phyloP scores from a whole-genome alignment of 768 basidiomycete species.

The Pholiota microspora region DNA sequence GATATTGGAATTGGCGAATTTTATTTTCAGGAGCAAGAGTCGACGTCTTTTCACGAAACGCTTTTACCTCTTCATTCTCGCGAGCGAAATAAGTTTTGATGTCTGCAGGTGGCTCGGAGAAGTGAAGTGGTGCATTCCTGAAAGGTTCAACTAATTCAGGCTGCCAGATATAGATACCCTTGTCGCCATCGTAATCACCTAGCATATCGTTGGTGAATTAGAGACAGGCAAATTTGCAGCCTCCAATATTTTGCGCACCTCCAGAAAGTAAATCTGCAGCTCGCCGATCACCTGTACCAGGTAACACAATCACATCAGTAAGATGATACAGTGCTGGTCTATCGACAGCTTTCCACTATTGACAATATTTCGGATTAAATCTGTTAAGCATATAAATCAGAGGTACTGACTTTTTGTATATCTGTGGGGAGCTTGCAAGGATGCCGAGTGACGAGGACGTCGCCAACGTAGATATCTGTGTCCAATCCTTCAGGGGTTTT shows the following conservation, averaged over 20 bases:
- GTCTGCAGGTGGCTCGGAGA: conserved; percentile 46
- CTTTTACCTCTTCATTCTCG: conserved; percentile 40
- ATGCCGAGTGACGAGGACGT: conserved; percentile 59
- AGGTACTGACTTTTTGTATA: conserved; percentile 50
- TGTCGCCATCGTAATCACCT: conserved; percentile 78
- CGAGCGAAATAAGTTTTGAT: conserved; percentile 40
- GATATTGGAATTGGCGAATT: conserved; percentile 41
- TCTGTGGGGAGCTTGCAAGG: conserved; percentile 75
- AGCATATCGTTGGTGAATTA: neutral
- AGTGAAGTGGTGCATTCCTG: conserved; percentile 46
- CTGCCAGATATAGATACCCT: conserved; percentile 56
- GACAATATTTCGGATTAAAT: neutral
- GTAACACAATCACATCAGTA: conserved; percentile 57
- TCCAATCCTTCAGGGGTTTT: conserved; percentile 36
- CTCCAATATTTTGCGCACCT: too few species aligned
- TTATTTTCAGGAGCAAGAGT: conserved; percentile 20
- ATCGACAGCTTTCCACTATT: conserved; percentile 56
- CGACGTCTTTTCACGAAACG: conserved; percentile 35
- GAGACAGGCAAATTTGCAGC: neutral
- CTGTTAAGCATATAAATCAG: too few species aligned
- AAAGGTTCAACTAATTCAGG: conserved; percentile 54
- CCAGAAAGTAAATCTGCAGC: conserved; percentile 64
- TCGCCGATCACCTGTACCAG: conserved; percentile 51
- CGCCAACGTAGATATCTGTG: conserved; percentile 52
- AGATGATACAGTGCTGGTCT: conserved; percentile 45